These are phyloP conservation scores for Penicillium maclennaniae DNA, from an alignment of 495 filamentous ascomycete species.

Conservation along the genomic window DNA sequence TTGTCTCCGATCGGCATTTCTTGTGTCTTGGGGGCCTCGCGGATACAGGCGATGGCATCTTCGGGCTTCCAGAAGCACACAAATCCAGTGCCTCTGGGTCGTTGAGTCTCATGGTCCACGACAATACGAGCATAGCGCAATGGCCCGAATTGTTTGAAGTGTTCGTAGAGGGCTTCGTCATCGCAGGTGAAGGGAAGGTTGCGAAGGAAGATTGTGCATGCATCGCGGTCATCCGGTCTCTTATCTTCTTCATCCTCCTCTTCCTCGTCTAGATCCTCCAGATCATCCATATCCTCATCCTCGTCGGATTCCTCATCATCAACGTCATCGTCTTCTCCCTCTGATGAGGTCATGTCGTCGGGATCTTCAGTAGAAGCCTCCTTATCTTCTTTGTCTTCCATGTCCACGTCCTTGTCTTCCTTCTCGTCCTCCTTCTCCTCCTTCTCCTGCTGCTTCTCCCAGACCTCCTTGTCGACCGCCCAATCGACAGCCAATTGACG, in stretches of 20 bases:
- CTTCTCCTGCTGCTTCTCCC: conserved; percentile 60
- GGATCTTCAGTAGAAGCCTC: conserved; percentile 24
- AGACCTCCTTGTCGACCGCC: conserved; percentile 87
- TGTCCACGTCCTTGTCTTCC: conserved; percentile 29
- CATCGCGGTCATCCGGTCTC: conserved; percentile 50
- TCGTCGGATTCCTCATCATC: conserved; percentile 31
- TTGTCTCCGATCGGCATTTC: conserved; percentile 34
- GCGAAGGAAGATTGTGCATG: conserved; percentile 81
- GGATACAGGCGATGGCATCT: conserved; percentile 69
- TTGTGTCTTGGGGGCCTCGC: conserved; percentile 59
- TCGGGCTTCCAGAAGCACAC: conserved; percentile 81
- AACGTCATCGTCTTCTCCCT: conserved; percentile 27
- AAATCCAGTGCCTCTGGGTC: conserved; percentile 88
- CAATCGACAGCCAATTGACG: conserved; percentile 87
- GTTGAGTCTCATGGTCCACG: conserved; percentile 74
- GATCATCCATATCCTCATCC: conserved; percentile 8
- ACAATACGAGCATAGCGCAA: conserved; percentile 88
- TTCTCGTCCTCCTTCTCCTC: conserved; percentile 30
- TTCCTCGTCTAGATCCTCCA: conserved; percentile 26
- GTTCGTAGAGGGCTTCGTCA: conserved; percentile 73
- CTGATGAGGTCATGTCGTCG: conserved; percentile 23
- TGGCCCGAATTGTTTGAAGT: conserved; percentile 79
- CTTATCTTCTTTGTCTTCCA: conserved; percentile 41
- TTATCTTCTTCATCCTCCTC: conserved; percentile 42
- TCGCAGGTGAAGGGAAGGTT: conserved; percentile 86